Evolutionary conservation across 2,329 filamentous ascomycete species (phyloP), one percentile per base, ranked within the genome.

Genomic region (Ambrosiella cleistominuta): DNA sequence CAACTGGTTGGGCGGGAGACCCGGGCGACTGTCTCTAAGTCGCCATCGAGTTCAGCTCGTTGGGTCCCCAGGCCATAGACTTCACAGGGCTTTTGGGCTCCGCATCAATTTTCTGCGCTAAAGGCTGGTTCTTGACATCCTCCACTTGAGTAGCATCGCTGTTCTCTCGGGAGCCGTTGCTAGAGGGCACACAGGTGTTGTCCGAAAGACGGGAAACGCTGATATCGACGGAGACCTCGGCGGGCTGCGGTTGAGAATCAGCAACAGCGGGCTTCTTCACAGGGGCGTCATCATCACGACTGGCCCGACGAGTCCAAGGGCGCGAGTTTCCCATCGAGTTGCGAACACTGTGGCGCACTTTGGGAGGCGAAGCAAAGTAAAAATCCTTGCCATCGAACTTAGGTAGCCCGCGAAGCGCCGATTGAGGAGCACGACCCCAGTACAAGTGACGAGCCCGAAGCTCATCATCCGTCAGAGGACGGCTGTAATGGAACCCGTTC

Each of bases 341-440:
- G 42, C 44, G 55, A 52, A 51, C 51, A 15, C 40, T 57, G 53
- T 51, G 62, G 37, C 61, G 61, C 39, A 67, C 64, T 64, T 76
- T 78, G 61, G 67, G 65, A 1, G 78, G 77, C 0, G 79, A 81
- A 2, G 77, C 69, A 37, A 75, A 77, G 61, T 82, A 83, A 63
- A 83, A 83, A 65, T 82, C 74, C 65, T 80, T 81, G 27, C 81
- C 80, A 62, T 83, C 80, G 63, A 80, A 84, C 66, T 80, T 82
- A 39, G 80, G 80, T 45, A 82, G 68, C 1, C 78, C 77, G 39
- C 70, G 72, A 54, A 75, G 71, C 11, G 72, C 70, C 62, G 74
- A 72, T 37, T 68, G 71, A 47, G 79, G 74, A 13, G 76, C 74
- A 49, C 77, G 75, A 8, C 77, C 79, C 78, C 79, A 83, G 65